Evolutionary conservation across 305 asterid genomes (phyloP).

Genomic region (Fraxinus greggii): DNA sequence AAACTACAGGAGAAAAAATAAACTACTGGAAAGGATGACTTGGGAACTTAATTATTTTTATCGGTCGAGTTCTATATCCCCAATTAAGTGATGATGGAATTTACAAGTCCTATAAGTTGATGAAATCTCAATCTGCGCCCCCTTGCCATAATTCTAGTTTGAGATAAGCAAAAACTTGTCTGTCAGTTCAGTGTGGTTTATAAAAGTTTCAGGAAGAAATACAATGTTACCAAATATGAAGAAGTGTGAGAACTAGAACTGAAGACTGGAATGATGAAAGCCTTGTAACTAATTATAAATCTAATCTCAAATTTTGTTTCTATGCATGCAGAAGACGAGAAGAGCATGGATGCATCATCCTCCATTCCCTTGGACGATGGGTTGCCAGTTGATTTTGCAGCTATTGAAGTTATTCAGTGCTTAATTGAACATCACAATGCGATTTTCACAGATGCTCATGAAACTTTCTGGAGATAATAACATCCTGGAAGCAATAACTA

Average conservation of each 20-base stretch:
- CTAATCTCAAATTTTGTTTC: not conserved
- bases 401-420: slow-evolving; percentile 74
- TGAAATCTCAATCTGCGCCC: not conserved
- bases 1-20: not conserved
- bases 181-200: not conserved
- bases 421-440: slow-evolving; percentile 72
- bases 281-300: not conserved
- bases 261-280: not conserved
- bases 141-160: not conserved
- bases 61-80: not conserved
- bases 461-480: slow-evolving; percentile 58
- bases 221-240: not conserved
- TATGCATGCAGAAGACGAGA: slow-evolving; percentile 44
- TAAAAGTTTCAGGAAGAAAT: not conserved
- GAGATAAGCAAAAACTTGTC: not conserved
- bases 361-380: slow-evolving; percentile 74
- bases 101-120: not conserved
- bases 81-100: not conserved
- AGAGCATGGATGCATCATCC: slow-evolving; percentile 60
- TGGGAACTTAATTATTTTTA: not conserved
- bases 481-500: not conserved
- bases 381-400: slow-evolving; percentile 52
- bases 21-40: not conserved
- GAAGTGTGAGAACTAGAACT: not conserved
- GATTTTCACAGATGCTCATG: slow-evolving; percentile 67